Base-by-base conservation (phyloP, 768 basidiomycete genomes). In the Leccinum broughii region DNA sequence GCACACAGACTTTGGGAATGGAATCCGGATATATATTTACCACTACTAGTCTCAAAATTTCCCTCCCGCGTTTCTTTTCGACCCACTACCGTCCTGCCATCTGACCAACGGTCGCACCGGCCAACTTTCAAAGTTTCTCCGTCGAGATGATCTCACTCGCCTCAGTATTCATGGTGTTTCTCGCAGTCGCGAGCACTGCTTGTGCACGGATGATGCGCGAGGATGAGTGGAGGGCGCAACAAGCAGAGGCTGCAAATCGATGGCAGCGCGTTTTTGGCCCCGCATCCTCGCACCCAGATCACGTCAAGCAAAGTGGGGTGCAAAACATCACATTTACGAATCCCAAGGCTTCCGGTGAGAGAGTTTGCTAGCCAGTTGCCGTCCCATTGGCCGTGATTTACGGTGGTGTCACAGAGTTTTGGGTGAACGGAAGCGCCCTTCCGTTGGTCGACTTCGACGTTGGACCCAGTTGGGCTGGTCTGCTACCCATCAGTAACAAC, bases 311-410 rank as follows among this genome's bases (percentile, higher is more conserved):
- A 15, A 51, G 58, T n/a, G 56, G 63, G 0, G 76, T 79, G n/a
- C 78, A 87, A 70, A 88, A 88, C 63, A 87, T 90, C 65, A 89
- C 87, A 0, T 91, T 91, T 71, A 74, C 78, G 13, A 88, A 89
- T 64, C 86, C 87, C 4, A 80, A 76, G 57, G 88, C 87, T 15
- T 84, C 85, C 20, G 72, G 87, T 87, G 61, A 61, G 66, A 37
- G 35, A 11, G n/a, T 20, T 44, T 60, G 24, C n/a, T 7, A 13
- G 3, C 3, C n/a, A 41, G 51, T 4, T 9, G 3, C 41, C 54
- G 22, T 22, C 49, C 15, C 10, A 7, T 52, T 3, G 17, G 9
- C 13, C n/a, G 5, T 28, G 20, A 51, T 57, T 53, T 13, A 63
- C 22, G 46, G 4, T 34, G 51, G 9, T 24, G 22, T 15, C 22